Evolutionary conservation across 768 basidiomycete species (phyloP), one percentile per base, ranked within the genome.

Genomic region (Serpula lacrymans): DNA sequence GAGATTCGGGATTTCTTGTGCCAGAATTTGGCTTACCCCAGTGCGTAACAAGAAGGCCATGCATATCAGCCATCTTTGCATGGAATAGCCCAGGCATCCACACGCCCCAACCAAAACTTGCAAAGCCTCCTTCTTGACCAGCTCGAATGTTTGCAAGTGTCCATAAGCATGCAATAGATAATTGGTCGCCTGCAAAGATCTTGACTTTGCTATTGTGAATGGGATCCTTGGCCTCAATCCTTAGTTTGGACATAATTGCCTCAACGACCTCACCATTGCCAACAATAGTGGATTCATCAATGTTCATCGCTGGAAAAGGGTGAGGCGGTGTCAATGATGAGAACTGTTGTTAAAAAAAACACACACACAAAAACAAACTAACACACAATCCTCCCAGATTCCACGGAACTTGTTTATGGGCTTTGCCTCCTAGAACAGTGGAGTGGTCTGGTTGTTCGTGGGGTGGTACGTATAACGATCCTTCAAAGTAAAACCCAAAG

Each of bases 161-260:
- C 0, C 64, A 62, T 2, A 65, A 44, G 0, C 64, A 60, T 2
- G 64, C 57, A 21, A 68, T 46, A 0, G 68, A 60, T 0, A 71
- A 54, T 44, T 70, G 69, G 42, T 70, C 67, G 8, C 68, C 67
- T 5, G 41, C 40, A 23, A 53, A 24, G 2, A 54, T 38, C 20
- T 46, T 41, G 17, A 54, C 45, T 2, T 41, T 2, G 34, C 16
- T 8, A 32, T 42, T 49, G 10, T 42, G 34, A n/a, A n/a, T n/a
- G n/a, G n/a, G n/a, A n/a, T n/a, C n/a, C n/a, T n/a, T n/a, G n/a
- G n/a, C n/a, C n/a, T n/a, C n/a, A n/a, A n/a, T n/a, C n/a, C n/a
- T n/a, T n/a, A n/a, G 53, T 41, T 61, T 60, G 1, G 53, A 34
- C 9, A 52, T 42, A 6, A 67, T 59, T 0, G 53, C 53, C 2